Evolutionary conservation across 768 basidiomycete genomes (phyloP).

Genomic region (Agaricus sinodeliciosus): DNA sequence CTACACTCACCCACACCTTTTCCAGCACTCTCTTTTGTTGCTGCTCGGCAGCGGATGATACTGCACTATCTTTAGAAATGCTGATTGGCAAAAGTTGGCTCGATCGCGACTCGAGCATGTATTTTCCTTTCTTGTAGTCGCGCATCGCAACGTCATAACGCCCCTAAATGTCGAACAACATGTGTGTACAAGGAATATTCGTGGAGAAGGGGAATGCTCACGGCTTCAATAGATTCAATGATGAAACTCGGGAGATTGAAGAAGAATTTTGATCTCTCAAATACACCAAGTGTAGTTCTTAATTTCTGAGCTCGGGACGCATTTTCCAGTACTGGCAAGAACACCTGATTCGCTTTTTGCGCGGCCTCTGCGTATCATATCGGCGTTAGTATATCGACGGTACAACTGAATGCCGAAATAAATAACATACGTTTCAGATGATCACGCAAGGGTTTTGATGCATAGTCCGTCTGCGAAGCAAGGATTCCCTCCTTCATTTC

Average conservation of each 20-base stretch:
- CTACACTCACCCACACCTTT: slow-evolving; percentile 93
- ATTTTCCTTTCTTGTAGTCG: slow-evolving; percentile 96
- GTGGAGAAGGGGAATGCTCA: slow-evolving; percentile 29
- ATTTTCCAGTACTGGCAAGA: slow-evolving; percentile 93
- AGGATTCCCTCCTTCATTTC: slow-evolving; percentile 93
- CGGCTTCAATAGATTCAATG: slow-evolving; percentile 83
- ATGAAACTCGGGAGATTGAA: slow-evolving; percentile 95
- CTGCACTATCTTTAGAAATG: slow-evolving; percentile 49
- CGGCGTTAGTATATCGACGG: slow-evolving; percentile 1
- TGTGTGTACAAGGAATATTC: not conserved
- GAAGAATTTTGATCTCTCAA: slow-evolving; percentile 96
- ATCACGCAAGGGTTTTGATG: slow-evolving; percentile 73
- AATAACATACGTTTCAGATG: slow-evolving; percentile 69
- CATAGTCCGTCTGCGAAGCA: slow-evolving; percentile 71
- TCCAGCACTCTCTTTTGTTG: slow-evolving; percentile 92
- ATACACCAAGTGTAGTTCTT: slow-evolving; percentile 87
- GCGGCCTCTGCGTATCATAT: slow-evolving; percentile 58
- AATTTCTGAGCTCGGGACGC: slow-evolving; percentile 91
- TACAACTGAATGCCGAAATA: slow-evolving; percentile 1
- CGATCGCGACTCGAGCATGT: slow-evolving; percentile 83
- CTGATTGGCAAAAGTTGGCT: slow-evolving; percentile 75
- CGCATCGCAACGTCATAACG: slow-evolving; percentile 91
- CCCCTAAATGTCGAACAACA: slow-evolving; percentile 46
- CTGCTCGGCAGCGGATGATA: slow-evolving; percentile 44
- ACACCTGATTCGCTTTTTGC: slow-evolving; percentile 90